Evolutionary conservation across 345 rosid species (phyloP).

Genomic region (Melastoma malabathricum): DNA sequence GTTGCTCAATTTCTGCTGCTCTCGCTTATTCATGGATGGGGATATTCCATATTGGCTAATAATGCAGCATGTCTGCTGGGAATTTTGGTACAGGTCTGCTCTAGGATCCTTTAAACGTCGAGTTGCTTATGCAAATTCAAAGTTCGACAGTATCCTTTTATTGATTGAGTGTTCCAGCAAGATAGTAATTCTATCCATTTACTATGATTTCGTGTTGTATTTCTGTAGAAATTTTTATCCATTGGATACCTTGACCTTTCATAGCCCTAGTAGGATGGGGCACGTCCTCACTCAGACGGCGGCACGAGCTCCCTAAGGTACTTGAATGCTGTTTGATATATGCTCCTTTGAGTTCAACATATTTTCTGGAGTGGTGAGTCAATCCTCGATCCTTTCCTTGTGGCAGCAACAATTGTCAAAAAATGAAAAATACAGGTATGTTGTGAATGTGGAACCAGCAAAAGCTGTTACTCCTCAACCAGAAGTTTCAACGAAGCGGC

Average conservation of each 20-base stretch:
- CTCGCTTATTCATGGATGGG: neutral
- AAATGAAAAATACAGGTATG: conserved; percentile 45
- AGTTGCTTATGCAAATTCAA: conserved; percentile 68
- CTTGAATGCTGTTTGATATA: neutral
- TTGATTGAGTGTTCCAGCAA: neutral
- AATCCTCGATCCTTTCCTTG: conserved; percentile 2
- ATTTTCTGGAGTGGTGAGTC: conserved; percentile 6
- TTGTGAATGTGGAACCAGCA: conserved; percentile 31
- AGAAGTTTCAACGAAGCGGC: conserved; percentile 17
- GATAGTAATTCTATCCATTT: no score
- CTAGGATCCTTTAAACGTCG: conserved; percentile 62
- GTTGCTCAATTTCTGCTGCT: neutral
- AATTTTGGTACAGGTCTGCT: conserved; percentile 51
- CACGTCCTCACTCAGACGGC: conserved; percentile 63
- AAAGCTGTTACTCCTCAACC: conserved; percentile 11
- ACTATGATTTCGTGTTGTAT: neutral
- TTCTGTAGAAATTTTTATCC: neutral
- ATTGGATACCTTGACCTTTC: conserved; percentile 37
- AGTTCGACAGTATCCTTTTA: conserved; percentile 66
- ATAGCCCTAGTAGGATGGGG: conserved; percentile 88
- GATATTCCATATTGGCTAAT: neutral
- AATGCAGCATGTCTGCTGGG: neutral
- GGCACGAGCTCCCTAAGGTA: conserved; percentile 69
- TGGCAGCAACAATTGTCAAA: conserved; percentile 33
- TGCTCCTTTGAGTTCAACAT: neutral